These are phyloP conservation scores for Neurospora sp. DNA, from an alignment of 495 filamentous ascomycete species.

Conservation along the genomic window DNA sequence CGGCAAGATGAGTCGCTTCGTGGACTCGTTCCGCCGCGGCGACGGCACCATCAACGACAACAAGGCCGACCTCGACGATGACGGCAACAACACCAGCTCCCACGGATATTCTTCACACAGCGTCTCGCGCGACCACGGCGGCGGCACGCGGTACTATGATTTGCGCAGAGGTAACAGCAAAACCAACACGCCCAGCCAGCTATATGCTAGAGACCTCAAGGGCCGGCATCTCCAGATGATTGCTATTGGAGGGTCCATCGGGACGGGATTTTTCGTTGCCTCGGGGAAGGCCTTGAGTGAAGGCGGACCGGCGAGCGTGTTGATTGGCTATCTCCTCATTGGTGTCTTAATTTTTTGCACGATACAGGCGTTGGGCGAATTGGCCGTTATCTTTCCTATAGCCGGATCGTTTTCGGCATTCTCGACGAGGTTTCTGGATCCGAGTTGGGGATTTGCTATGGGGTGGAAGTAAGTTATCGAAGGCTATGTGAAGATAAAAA, in stretches of 20 bases:
- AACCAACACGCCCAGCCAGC: constrained; percentile 12
- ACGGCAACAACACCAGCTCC: not conserved
- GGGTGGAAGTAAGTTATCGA: constrained; percentile 70
- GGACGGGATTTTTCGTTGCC: constrained; percentile 86
- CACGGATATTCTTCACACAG: not conserved
- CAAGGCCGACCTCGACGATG: not conserved
- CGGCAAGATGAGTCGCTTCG: constrained; percentile 9
- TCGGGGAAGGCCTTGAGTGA: constrained; percentile 66
- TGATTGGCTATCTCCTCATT: constrained; percentile 73
- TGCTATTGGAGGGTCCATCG: constrained; percentile 92
- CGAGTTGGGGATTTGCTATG: constrained; percentile 97
- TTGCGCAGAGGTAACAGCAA: constrained; percentile 12
- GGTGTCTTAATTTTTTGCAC: constrained; percentile 88
- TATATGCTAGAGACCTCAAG: constrained; percentile 67
- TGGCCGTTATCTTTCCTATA: constrained; percentile 86
- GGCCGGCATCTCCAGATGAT: constrained; percentile 92
- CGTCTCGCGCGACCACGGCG: constrained; percentile 3
- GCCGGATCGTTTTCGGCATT: constrained; percentile 89
- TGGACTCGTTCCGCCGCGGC: constrained; percentile 23
- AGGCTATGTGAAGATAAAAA: not conserved
- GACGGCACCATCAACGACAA: constrained; percentile 2
- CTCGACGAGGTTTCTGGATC: constrained; percentile 86
- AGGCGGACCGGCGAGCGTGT: constrained; percentile 77
- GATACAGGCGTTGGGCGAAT: constrained; percentile 83
- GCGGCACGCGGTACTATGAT: constrained; percentile 20